Percentiles rank a stretch among this genome's conserved stretches.
phyloP scores from a whole-genome alignment of 2,329 filamentous ascomycete genomes.

The Xylariaceae sp. region DNA sequence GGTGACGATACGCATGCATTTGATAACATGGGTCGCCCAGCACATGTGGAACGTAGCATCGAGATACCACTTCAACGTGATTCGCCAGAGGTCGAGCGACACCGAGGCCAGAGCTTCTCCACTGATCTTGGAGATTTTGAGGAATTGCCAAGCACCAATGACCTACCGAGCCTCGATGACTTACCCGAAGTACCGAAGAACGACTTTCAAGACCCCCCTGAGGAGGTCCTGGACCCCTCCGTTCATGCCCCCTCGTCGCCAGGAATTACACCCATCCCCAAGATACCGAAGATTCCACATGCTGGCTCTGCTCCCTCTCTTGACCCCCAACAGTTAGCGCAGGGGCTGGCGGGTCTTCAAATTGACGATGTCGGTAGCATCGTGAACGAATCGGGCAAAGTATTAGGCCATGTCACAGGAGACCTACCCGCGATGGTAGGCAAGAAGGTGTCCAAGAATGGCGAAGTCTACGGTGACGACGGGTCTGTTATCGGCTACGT shows the following conservation, averaged over 20 bases:
- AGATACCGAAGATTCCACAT: slow-evolving; percentile 40
- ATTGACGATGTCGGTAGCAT: slow-evolving; percentile 53
- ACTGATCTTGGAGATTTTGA: slow-evolving; percentile 23
- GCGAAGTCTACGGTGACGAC: slow-evolving; percentile 42
- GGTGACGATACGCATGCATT: slow-evolving; percentile 15
- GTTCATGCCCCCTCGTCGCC: slow-evolving; percentile 34
- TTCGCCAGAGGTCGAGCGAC: slow-evolving; percentile 12
- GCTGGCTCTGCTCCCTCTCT: slow-evolving; percentile 32
- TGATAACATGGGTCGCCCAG: slow-evolving; percentile 32
- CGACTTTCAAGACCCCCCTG: slow-evolving; percentile 30
- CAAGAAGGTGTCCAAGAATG: slow-evolving; percentile 40
- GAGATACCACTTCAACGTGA: slow-evolving; percentile 31
- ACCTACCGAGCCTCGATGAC: slow-evolving; percentile 23
- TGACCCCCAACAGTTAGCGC: slow-evolving; percentile 34
- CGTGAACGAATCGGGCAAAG: slow-evolving; percentile 44
- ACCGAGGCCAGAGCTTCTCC: slow-evolving; percentile 13
- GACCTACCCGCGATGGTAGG: slow-evolving; percentile 53
- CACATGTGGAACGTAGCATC: slow-evolving; percentile 29
- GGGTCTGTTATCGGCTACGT: slow-evolving; percentile 43
- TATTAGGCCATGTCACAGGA: slow-evolving; percentile 48
- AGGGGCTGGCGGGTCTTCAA: slow-evolving; percentile 42
- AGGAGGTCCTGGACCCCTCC: slow-evolving; percentile 32
- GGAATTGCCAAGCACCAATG: slow-evolving; percentile 24
- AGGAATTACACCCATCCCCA: slow-evolving; percentile 38
- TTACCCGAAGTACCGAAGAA: slow-evolving; percentile 24